These are phyloP conservation scores for Eremochloa ophiuroides DNA, from an alignment of 176 grass and related monocot genomes.

Conservation along the genomic window DNA sequence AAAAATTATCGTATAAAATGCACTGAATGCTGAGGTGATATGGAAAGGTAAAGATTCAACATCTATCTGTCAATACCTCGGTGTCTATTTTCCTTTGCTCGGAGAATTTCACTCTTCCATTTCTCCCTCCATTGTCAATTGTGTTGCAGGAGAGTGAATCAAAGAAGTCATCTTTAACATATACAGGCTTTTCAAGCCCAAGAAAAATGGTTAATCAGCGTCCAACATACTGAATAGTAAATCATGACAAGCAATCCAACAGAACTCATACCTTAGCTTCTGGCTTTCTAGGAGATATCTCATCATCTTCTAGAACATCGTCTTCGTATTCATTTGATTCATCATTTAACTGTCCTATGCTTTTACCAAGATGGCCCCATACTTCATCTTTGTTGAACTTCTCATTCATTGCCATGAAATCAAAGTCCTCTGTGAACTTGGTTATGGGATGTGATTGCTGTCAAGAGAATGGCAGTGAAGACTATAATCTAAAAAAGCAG, in stretches of 20 bases:
- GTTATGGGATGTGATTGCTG: constrained; percentile 54
- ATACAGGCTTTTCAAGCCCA: constrained; percentile 53
- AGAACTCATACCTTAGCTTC: constrained; percentile 44
- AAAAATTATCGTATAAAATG: constrained; percentile 12
- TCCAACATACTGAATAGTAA: constrained; percentile 7
- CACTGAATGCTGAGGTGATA: not conserved
- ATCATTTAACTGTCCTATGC: constrained; percentile 39
- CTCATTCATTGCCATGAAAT: constrained; percentile 98
- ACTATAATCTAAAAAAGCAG: constrained; percentile 3
- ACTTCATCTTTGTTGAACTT: constrained; percentile 99
- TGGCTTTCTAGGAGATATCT: constrained; percentile 40
- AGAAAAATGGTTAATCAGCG: constrained; percentile 25
- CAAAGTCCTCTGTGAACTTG: constrained; percentile 87
- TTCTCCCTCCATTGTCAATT: constrained; percentile 53
- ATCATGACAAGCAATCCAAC: not conserved
- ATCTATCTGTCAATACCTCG: constrained; percentile 41
- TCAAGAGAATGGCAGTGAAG: constrained; percentile 16
- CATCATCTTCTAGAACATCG: constrained; percentile 47
- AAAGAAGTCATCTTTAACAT: constrained; percentile 97
- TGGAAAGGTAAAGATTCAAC: not conserved
- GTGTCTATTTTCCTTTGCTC: constrained; percentile 89
- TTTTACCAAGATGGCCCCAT: constrained; percentile 96
- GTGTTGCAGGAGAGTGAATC: constrained; percentile 88
- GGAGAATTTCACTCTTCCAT: constrained; percentile 77
- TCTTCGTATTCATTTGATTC: constrained; percentile 60